Base-by-base conservation (phyloP, 2,329 filamentous ascomycete genomes). In the Calonectria crousiana region DNA sequence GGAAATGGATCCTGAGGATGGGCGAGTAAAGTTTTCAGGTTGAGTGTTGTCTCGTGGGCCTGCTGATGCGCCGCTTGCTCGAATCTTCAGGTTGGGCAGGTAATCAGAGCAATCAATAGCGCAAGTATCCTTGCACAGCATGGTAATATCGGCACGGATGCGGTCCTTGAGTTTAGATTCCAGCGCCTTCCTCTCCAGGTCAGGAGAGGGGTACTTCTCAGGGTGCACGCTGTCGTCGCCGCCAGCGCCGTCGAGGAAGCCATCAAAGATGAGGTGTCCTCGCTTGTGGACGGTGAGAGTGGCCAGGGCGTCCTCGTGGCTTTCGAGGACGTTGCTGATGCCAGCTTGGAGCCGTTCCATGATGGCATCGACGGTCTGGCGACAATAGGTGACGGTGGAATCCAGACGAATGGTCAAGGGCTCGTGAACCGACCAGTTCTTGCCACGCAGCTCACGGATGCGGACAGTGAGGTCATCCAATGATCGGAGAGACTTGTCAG, bases 101-200 rank as follows among this genome's bases (percentile, higher is more conserved):
- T 75, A 69, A 44, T 83, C 81, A 36, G 78, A 73, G 58, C 79
- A 78, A 47, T 85, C 83, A 23, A 90, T 83, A 18, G 84, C 84
- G 74, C 88, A 88, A 1, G 89, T 90, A 74, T 91, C 89, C 75
- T 85, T 88, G 76, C 88, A 89, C 23, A 90, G 81, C 80, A 86
- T 86, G 51, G 87, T 84, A 28, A 90, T 85, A 69, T 90, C 89
- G 11, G 82, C 80, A 47, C 87, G 84, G 53, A 90, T 87, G 26
- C 87, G 86, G 14, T 85, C 81, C 72, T 84, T 86, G 30, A 91
- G 82, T 10, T 83, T 83, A 3, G 84, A 81, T 9, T 88, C 76
- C 9, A 89, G 77, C 0, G 74, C 80, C 44, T 85, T 83, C 53
- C 84, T 82, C 72, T 86, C 85, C 16, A 86, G 80, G 41, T 86